A percentile compares a stretch with the other conserved stretches of the same genome.
Evolutionary conservation across 75 land plant species (phyloP).

Genomic region (Gnetum montanum): DNA sequence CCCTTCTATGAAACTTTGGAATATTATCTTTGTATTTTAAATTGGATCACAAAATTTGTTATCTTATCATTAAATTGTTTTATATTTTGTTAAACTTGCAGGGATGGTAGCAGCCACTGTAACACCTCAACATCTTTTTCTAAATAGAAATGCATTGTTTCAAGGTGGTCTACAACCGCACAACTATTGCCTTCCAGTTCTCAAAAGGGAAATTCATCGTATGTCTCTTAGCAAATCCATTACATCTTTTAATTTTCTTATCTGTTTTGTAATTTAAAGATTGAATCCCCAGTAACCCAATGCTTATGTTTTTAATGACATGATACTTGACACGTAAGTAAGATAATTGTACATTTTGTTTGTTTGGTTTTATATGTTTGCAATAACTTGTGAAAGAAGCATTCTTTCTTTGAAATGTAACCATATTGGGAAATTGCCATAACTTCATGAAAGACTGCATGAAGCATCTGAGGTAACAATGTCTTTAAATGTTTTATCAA

Average conservation of each 20-base stretch:
- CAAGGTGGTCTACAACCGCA: constrained; percentile 95
- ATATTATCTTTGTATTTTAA: neutral
- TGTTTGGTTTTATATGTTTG: too few relatives aligned
- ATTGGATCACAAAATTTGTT: neutral
- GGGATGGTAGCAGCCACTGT: constrained; percentile 86
- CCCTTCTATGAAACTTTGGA: neutral
- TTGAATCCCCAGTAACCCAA: too few relatives aligned
- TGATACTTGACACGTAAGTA: too few relatives aligned
- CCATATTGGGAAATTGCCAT: too few relatives aligned
- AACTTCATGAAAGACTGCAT: too few relatives aligned
- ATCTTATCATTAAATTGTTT: too few relatives aligned
- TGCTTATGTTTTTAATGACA: too few relatives aligned
- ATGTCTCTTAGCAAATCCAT: constrained; percentile 10
- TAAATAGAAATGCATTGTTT: constrained; percentile 83
- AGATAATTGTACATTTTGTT: too few relatives aligned
- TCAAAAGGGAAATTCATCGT: constrained; percentile 89
- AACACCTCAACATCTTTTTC: constrained; percentile 87
- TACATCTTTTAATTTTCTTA: neutral
- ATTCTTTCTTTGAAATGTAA: too few relatives aligned
- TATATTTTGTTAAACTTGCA: constrained; percentile 10
- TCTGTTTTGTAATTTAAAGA: neutral
- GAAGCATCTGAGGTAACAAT: too few relatives aligned
- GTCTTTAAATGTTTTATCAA: too few relatives aligned
- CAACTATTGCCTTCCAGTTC: constrained; percentile 88
- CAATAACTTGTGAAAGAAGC: too few relatives aligned